Conservation (phyloP, 2,329 filamentous ascomycete genomes). For the Penicillium sp. region DNA sequence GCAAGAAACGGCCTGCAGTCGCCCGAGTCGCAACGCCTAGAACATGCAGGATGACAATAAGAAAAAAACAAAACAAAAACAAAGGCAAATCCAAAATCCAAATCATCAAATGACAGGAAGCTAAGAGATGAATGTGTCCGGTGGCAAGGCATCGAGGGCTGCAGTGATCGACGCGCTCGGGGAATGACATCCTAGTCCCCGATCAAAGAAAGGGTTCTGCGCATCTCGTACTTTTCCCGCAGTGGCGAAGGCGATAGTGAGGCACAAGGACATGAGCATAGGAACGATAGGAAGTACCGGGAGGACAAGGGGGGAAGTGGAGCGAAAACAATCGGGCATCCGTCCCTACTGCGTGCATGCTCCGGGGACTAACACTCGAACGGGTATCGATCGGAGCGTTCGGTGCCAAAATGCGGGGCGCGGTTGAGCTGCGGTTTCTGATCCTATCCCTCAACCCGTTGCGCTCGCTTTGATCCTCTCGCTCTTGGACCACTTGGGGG, state of each 20-base stretch:
- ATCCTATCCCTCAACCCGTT: no score
- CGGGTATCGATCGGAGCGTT: conserved; percentile 15
- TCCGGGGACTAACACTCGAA: conserved; percentile 12
- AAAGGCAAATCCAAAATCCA: no score
- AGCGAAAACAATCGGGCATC: conserved; percentile 13
- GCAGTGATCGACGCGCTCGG: conserved; percentile 24
- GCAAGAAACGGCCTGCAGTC: conserved; percentile 6
- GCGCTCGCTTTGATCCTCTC: neutral
- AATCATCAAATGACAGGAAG: no score
- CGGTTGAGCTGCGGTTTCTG: no score
- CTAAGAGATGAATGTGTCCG: conserved; percentile 13
- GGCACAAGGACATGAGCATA: conserved; percentile 4
- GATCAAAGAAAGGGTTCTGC: conserved; percentile 10
- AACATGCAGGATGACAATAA: conserved; percentile 12
- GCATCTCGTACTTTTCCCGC: conserved; percentile 4
- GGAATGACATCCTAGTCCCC: conserved; percentile 17
- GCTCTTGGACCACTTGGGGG: no score
- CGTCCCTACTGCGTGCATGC: conserved; percentile 13
- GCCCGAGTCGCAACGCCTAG: conserved; percentile 15
- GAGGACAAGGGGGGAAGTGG: conserved; percentile 1
- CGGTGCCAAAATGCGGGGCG: conserved; percentile 18
- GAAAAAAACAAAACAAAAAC: no score
- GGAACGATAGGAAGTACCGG: no score
- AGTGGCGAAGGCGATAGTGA: conserved; percentile 6
- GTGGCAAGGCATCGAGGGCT: conserved; percentile 18